phyloP scores from a whole-genome alignment of 306 rosid genomes.

The Malus asiatica region DNA sequence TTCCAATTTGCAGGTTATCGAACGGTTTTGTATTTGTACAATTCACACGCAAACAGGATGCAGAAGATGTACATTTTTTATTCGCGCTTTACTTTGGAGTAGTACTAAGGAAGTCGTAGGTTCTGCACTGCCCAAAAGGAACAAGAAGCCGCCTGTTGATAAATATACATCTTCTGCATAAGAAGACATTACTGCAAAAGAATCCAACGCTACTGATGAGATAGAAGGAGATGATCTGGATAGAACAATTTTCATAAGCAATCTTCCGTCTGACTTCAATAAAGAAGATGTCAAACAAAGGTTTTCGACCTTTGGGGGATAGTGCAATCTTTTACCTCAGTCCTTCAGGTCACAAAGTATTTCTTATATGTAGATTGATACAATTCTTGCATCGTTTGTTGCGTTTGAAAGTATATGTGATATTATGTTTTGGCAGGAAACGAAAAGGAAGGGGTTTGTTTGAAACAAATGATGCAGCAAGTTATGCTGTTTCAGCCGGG shows the following conservation, averaged over 20 bases:
- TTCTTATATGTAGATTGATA: not conserved
- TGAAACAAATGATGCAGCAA: slow-evolving; percentile 60
- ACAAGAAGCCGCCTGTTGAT: slow-evolving; percentile 20
- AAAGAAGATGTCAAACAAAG: slow-evolving; percentile 38
- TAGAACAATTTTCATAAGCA: slow-evolving; percentile 68
- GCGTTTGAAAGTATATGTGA: not conserved
- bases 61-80: slow-evolving; percentile 50
- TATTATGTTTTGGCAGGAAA: slow-evolving; percentile 53
- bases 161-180: too few species aligned
- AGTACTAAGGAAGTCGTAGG: not conserved
- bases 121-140: slow-evolving; percentile 19
- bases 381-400: not conserved
- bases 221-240: slow-evolving; percentile 45
- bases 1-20: slow-evolving; percentile 38
- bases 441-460: slow-evolving; percentile 92
- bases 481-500: slow-evolving; percentile 67
- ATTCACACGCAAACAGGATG: slow-evolving; percentile 80
- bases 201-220: slow-evolving; percentile 24
- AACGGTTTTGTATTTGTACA: slow-evolving; percentile 92
- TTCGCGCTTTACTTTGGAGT: slow-evolving; percentile 6
- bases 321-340: slow-evolving; percentile 70
- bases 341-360: slow-evolving; percentile 82
- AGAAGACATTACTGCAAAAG: slow-evolving; percentile 31
- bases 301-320: slow-evolving; percentile 66
- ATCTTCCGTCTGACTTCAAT: slow-evolving; percentile 24